Evolutionary conservation across 2,329 filamentous ascomycete genomes (phyloP).

Genomic region (Emericellopsis atlantica): DNA sequence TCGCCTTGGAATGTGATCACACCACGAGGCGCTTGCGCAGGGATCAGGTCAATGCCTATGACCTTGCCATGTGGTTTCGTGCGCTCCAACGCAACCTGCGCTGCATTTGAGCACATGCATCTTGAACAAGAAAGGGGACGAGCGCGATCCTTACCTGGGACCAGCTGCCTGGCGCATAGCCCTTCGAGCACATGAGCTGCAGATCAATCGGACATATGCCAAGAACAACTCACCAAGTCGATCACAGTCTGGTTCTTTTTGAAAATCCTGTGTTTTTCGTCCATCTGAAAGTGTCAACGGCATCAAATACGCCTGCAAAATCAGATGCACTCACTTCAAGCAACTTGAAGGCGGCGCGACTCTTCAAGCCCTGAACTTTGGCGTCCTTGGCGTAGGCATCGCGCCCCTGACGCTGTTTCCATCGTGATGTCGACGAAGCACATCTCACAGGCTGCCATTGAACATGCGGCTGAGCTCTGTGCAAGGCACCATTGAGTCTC

Average conservation of each 20-base stretch:
- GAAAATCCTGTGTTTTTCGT: slow-evolving; percentile 72
- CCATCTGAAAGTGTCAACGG: slow-evolving; percentile 43
- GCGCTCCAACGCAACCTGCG: slow-evolving; percentile 65
- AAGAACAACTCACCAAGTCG: slow-evolving; percentile 53
- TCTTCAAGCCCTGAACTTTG: slow-evolving; percentile 69
- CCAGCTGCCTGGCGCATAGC: slow-evolving; percentile 67
- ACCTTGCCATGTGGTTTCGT: slow-evolving; percentile 69
- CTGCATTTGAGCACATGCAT: too few relatives aligned
- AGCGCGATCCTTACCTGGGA: slow-evolving; percentile 38
- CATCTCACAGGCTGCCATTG: neutral
- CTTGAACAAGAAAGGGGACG: too few relatives aligned
- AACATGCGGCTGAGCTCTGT: neutral
- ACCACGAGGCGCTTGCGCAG: slow-evolving; percentile 77
- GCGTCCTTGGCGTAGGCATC: slow-evolving; percentile 67
- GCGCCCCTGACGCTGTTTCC: slow-evolving; percentile 66
- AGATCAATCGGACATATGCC: neutral
- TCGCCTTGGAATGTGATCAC: slow-evolving; percentile 95
- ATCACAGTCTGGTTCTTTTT: slow-evolving; percentile 72
- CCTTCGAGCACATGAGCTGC: slow-evolving; percentile 26
- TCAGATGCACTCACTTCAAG: slow-evolving; percentile 49
- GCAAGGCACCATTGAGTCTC: neutral
- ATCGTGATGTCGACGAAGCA: slow-evolving; percentile 32
- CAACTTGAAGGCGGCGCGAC: slow-evolving; percentile 86
- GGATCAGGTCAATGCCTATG: slow-evolving; percentile 87
- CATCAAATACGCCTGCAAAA: slow-evolving; percentile 1